Evolutionary conservation across 805 yeast genomes (phyloP).

Genomic region (Wickerhamiella bombiphila): DNA sequence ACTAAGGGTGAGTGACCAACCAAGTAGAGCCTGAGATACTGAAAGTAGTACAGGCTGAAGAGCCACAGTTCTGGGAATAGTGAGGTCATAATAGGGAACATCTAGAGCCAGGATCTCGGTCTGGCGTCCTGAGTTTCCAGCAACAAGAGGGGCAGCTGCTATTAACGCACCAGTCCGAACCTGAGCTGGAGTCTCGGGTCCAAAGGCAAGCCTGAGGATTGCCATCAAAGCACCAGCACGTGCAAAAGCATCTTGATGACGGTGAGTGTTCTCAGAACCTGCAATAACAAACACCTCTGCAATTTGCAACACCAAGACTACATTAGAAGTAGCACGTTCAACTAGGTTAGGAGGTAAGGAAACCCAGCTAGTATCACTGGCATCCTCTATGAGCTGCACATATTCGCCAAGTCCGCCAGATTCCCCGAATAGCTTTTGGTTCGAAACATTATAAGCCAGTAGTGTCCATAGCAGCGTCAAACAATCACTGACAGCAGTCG

Average conservation of each 20-base stretch:
- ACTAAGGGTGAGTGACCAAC: slow-evolving; percentile 68
- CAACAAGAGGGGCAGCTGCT: slow-evolving; percentile 63
- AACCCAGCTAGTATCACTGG: slow-evolving; percentile 44
- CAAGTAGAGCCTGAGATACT: slow-evolving; percentile 55
- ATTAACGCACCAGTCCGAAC: slow-evolving; percentile 56
- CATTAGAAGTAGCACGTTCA: slow-evolving; percentile 55
- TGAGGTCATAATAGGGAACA: slow-evolving; percentile 82
- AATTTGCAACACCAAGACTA: slow-evolving; percentile 54
- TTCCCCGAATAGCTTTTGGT: slow-evolving; percentile 78
- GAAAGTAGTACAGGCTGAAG: slow-evolving; percentile 36
- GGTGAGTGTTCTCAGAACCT: slow-evolving; percentile 48
- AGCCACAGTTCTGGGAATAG: slow-evolving; percentile 29
- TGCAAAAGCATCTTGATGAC: slow-evolving; percentile 48
- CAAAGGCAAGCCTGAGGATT: slow-evolving; percentile 56
- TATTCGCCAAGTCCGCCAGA: slow-evolving; percentile 62
- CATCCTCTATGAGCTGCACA: slow-evolving; percentile 38
- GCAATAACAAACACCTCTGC: slow-evolving; percentile 57
- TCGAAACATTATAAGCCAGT: slow-evolving; percentile 69
- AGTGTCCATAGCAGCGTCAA: slow-evolving; percentile 58
- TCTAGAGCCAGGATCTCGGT: slow-evolving; percentile 62
- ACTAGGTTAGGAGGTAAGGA: not conserved
- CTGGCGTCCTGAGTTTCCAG: slow-evolving; percentile 54
- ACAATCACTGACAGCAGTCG: slow-evolving; percentile 83
- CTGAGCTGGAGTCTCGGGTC: slow-evolving; percentile 42
- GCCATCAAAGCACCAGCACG: slow-evolving; percentile 49